These are phyloP conservation scores for Cadophora sp. DNA, from an alignment of 2,329 filamentous ascomycete genomes.

Conservation along the genomic window DNA sequence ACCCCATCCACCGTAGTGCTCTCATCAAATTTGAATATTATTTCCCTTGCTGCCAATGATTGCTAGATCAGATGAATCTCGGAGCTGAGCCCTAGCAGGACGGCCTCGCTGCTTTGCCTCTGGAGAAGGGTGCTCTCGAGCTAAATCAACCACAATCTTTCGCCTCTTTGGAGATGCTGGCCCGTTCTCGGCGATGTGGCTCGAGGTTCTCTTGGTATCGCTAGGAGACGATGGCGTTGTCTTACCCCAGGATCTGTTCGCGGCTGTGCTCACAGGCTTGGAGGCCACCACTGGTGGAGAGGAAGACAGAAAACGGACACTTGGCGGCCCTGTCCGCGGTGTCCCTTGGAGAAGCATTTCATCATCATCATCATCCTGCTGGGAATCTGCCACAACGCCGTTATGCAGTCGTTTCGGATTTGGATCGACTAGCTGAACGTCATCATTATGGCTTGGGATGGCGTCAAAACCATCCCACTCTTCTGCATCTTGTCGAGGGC, in stretches of 20 bases:
- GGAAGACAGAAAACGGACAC: neutral
- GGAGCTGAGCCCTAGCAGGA: neutral
- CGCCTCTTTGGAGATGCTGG: neutral
- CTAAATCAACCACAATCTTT: neutral
- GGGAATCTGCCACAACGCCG: neutral
- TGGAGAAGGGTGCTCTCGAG: neutral
- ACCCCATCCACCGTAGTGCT: neutral
- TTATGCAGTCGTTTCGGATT: neutral
- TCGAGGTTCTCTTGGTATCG: neutral
- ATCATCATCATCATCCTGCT: constrained; percentile 15
- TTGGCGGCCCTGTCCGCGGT: neutral
- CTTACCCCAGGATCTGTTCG: neutral
- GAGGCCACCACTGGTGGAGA: neutral
- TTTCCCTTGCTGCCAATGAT: neutral
- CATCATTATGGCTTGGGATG: neutral
- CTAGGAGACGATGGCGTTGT: neutral
- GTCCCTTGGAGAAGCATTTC: constrained; percentile 13
- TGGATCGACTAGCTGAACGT: neutral
- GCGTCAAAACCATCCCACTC: neutral
- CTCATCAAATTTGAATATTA: neutral
- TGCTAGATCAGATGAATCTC: neutral
- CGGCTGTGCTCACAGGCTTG: neutral
- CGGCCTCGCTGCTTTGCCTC: neutral
- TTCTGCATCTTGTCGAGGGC: no score
- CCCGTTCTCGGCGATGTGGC: neutral